phyloP scores from a whole-genome alignment of 164 flowering plant species.

The Tetracentron sinense region DNA sequence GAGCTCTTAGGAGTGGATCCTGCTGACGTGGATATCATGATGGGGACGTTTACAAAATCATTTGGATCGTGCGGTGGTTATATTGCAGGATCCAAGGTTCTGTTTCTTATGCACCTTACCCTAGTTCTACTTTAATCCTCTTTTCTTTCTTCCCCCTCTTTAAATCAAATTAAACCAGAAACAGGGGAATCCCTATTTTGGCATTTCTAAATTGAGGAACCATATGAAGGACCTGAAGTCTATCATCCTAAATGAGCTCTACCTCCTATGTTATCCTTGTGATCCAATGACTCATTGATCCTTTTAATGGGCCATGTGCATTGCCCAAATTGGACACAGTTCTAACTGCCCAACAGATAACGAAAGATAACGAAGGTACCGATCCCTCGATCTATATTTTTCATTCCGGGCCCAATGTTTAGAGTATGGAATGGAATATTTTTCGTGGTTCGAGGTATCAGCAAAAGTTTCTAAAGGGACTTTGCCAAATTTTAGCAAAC shows the following conservation, averaged over 20 bases:
- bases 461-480: no score
- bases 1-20: conserved; percentile 95
- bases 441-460: neutral
- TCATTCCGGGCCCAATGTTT: neutral
- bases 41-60: conserved; percentile 98
- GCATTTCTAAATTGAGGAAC: neutral
- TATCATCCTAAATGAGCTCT: no score
- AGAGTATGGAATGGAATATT: neutral
- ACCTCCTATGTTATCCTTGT: no score
- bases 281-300: no score
- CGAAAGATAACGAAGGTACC: no score
- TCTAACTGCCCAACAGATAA: neutral
- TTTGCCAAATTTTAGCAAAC: neutral
- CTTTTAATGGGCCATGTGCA: no score
- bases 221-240: neutral
- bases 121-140: no score
- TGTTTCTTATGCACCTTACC: conserved; percentile 1
- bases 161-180: no score
- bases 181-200: no score
- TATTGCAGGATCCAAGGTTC: conserved; percentile 90
- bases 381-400: no score
- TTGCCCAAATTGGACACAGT: neutral
- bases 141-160: neutral
- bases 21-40: conserved; percentile 92
- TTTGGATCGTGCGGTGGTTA: conserved; percentile 97